These are phyloP conservation scores for Chlorociboria aeruginascens DNA, from an alignment of 495 filamentous ascomycete genomes.

Conservation along the genomic window DNA sequence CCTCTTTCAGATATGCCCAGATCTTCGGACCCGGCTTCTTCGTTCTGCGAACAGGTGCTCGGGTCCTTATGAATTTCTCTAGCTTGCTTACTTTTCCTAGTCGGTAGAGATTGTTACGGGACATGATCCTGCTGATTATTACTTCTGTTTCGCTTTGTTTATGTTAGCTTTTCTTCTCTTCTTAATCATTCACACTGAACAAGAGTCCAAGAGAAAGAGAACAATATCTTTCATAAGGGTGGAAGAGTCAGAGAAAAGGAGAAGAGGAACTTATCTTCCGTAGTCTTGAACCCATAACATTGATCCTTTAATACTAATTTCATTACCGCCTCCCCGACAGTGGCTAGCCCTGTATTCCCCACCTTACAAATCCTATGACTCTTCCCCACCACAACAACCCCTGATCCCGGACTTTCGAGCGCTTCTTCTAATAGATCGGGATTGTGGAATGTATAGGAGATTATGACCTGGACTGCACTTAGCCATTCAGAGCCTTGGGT, in stretches of 20 bases:
- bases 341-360: slow-evolving; percentile 6
- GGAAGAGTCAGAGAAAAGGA: not conserved
- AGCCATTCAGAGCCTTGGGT: not conserved
- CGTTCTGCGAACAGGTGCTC: not conserved
- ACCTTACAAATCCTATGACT: not conserved
- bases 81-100: not conserved
- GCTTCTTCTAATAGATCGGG: slow-evolving; percentile 14
- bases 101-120: not conserved
- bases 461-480: slow-evolving; percentile 2
- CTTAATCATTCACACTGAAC: not conserved
- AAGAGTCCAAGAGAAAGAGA: too few species aligned
- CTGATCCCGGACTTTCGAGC: slow-evolving; percentile 5
- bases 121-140: slow-evolving; percentile 1
- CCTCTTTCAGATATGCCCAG: not conserved
- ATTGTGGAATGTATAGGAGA: slow-evolving; percentile 5
- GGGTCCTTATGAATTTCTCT: slow-evolving; percentile 6
- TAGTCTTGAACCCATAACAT: slow-evolving; percentile 6
- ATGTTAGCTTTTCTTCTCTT: not conserved
- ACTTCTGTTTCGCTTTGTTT: not conserved
- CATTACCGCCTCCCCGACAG: slow-evolving; percentile 7
- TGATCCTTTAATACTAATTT: slow-evolving; percentile 4
- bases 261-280: not conserved
- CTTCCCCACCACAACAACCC: slow-evolving; percentile 7
- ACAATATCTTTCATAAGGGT: too few species aligned
- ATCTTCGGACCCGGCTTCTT: not conserved